phyloP scores from a whole-genome alignment of 768 basidiomycete species.

The Fomitopsis serialis region DNA sequence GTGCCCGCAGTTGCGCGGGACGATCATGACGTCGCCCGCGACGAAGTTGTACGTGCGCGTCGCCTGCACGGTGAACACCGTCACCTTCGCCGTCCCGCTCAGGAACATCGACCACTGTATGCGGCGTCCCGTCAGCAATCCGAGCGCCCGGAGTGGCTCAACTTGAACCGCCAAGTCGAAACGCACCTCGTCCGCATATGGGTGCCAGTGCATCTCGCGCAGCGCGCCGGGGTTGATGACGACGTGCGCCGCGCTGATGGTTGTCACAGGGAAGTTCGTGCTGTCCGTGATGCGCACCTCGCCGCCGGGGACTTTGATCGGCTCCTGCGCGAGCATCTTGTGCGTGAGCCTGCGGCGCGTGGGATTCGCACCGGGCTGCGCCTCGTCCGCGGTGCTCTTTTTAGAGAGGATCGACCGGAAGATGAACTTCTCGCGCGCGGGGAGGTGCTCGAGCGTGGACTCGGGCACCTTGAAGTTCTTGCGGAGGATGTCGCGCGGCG shows the following conservation, averaged over 20 bases:
- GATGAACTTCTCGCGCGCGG: slow-evolving; percentile 21
- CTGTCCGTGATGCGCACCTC: slow-evolving; percentile 47
- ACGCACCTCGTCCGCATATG: slow-evolving; percentile 1
- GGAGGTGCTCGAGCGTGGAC: slow-evolving; percentile 37
- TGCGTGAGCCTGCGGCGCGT: slow-evolving; percentile 37
- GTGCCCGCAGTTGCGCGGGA: slow-evolving; percentile 17
- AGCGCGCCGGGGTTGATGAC: slow-evolving; percentile 50
- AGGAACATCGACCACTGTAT: slow-evolving; percentile 2
- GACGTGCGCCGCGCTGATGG: slow-evolving; percentile 50
- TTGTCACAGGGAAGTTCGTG: slow-evolving; percentile 39
- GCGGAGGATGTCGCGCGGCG: slow-evolving; percentile 47
- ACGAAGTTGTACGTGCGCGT: slow-evolving; percentile 51
- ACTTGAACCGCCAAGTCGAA: background rate
- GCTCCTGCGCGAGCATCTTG: slow-evolving; percentile 38
- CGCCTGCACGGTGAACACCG: slow-evolving; percentile 50
- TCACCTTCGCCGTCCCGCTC: slow-evolving; percentile 45
- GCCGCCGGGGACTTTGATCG: slow-evolving; percentile 42
- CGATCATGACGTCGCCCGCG: slow-evolving; percentile 1
- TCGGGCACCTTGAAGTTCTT: slow-evolving; percentile 44
- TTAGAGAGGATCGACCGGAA: slow-evolving; percentile 1
- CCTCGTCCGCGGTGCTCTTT: background rate
- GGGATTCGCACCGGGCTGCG: slow-evolving; percentile 28
- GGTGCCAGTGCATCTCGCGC: slow-evolving; percentile 22
- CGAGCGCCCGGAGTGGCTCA: background rate
- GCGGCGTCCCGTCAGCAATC: slow-evolving; percentile 14